phyloP scores from a whole-genome alignment of 164 flowering plant species.

The Kalanchoe fedtschenkoi region DNA sequence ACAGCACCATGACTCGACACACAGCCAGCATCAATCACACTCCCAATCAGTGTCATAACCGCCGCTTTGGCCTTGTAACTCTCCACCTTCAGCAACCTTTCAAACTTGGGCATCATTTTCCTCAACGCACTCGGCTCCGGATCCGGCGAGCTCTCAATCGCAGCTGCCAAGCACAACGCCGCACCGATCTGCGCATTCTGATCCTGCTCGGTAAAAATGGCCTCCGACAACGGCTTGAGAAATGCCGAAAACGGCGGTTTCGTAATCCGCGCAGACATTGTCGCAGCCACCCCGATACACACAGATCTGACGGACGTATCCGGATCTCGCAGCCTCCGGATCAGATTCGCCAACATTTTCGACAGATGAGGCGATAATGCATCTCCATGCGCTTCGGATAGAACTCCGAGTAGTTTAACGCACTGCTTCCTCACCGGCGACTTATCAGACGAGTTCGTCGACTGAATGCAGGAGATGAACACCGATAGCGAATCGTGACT shows the following conservation, averaged over 20 bases:
- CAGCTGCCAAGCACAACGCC: constrained; percentile 66
- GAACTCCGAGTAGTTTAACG: constrained; percentile 39
- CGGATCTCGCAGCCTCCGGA: constrained; percentile 64
- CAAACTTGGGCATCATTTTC: constrained; percentile 39
- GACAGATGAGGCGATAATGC: constrained; percentile 48
- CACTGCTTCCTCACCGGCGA: constrained; percentile 62
- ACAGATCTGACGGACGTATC: constrained; percentile 64
- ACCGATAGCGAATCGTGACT: constrained; percentile 33
- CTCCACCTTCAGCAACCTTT: constrained; percentile 53
- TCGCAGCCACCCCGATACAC: constrained; percentile 38
- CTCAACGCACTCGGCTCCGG: constrained; percentile 44
- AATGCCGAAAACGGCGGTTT: constrained; percentile 36
- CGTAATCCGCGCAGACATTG: constrained; percentile 35
- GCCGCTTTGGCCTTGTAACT: constrained; percentile 73
- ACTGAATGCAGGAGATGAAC: constrained; percentile 60
- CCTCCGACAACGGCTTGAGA: constrained; percentile 50
- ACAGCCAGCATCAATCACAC: constrained; percentile 45
- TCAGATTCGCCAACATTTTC: constrained; percentile 41
- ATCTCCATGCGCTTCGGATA: constrained; percentile 41
- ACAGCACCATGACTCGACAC: constrained; percentile 20
- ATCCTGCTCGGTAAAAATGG: constrained; percentile 69
- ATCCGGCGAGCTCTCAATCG: constrained; percentile 47
- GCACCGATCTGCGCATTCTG: constrained; percentile 54
- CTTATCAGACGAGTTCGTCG: constrained; percentile 59
- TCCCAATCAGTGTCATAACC: constrained; percentile 43